phyloP scores from a whole-genome alignment of 192 early-diverging fungal genomes.

The Coemansia pectinata region DNA sequence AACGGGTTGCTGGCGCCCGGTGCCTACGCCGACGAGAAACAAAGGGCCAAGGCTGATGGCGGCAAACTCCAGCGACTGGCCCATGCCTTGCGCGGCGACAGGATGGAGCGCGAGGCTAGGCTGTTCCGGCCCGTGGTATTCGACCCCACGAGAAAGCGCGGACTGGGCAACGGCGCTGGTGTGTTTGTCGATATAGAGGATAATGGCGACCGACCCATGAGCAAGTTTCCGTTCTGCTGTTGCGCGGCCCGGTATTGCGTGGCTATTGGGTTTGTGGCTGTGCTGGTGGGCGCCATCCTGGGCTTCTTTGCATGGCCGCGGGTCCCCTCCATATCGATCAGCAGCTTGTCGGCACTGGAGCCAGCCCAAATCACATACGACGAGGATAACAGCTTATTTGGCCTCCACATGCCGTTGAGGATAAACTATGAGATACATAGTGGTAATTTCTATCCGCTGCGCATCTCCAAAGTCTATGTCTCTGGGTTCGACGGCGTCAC shows the following conservation, averaged over 20 bases:
- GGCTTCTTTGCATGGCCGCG: constrained; percentile 52
- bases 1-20: constrained; percentile 47
- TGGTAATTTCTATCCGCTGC: constrained; percentile 52
- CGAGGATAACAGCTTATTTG: constrained; percentile 19
- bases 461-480: constrained; percentile 21
- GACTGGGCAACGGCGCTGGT: neutral
- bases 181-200: neutral
- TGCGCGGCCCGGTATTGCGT: constrained; percentile 47
- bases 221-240: constrained; percentile 36
- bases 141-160: constrained; percentile 1
- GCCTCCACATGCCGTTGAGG: constrained; percentile 38
- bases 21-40: constrained; percentile 39
- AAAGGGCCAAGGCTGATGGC: constrained; percentile 38
- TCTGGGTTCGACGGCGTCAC: constrained; percentile 45
- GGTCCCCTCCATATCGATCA: constrained; percentile 40
- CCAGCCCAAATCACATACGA: constrained; percentile 34
- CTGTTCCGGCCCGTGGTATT: constrained; percentile 33
- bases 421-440: constrained; percentile 50
- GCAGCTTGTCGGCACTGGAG: constrained; percentile 18
- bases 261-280: constrained; percentile 24
- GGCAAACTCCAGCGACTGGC: constrained; percentile 16
- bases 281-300: constrained; percentile 22
- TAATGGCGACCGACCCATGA: neutral
- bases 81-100: constrained; percentile 4
- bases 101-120: constrained; percentile 19